Evolutionary conservation across 1,284 basidiomycete genomes (phyloP).

Genomic region (Sutorius eximius): DNA sequence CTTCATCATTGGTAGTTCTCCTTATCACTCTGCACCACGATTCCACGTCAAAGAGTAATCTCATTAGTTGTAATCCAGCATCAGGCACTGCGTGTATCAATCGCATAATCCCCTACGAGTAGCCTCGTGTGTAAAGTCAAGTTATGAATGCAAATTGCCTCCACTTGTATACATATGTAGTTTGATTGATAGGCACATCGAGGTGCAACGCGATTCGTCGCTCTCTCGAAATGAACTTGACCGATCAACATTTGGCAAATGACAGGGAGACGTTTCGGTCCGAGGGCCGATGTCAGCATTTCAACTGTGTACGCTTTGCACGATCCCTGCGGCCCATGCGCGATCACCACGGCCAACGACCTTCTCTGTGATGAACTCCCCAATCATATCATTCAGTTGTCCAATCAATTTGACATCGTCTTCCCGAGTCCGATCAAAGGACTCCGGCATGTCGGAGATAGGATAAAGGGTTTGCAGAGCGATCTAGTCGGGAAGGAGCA

Average conservation of each 20-base stretch:
- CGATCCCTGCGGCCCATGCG: slow-evolving; percentile 57
- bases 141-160: not conserved
- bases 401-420: slow-evolving; percentile 48
- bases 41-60: not conserved
- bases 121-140: not conserved
- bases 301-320: slow-evolving; percentile 38
- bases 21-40: not conserved
- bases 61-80: not conserved
- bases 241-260: not conserved
- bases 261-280: not conserved
- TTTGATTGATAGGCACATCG: not conserved
- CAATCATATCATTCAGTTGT: slow-evolving; percentile 54
- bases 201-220: not conserved
- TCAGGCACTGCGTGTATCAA: not conserved
- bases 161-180: no score
- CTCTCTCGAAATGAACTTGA: not conserved
- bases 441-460: slow-evolving; percentile 53
- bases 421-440: slow-evolving; percentile 49
- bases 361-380: slow-evolving; percentile 59
- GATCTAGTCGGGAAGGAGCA: slow-evolving; percentile 39
- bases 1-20: not conserved
- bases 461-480: slow-evolving; percentile 60
- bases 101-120: not conserved
- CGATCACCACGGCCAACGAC: slow-evolving; percentile 49
- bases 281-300: not conserved